Conservation (phyloP, 2,329 filamentous ascomycete genomes). For the Didymella keratinophila region DNA sequence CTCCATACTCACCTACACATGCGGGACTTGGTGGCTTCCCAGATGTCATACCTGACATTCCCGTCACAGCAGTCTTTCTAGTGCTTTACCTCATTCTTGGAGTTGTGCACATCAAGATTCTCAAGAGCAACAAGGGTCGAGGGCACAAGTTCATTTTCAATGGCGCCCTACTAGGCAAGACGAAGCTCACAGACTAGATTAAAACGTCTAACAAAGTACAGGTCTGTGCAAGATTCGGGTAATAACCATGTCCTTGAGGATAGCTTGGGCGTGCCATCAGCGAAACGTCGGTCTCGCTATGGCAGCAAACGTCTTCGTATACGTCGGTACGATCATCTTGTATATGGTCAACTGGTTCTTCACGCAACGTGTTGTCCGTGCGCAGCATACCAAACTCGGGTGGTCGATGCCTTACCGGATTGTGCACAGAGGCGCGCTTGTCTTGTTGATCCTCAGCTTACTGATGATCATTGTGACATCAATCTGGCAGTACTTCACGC, state of each 20-base stretch:
- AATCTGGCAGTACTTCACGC: constrained; percentile 73
- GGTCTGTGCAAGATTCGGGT: constrained; percentile 56
- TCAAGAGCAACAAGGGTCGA: constrained; percentile 50
- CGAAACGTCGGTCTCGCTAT: constrained; percentile 60
- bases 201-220: constrained; percentile 28
- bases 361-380: constrained; percentile 76
- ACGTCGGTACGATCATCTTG: constrained; percentile 77
- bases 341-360: constrained; percentile 83
- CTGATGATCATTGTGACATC: constrained; percentile 71
- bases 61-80: constrained; percentile 52
- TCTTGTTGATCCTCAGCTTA: constrained; percentile 66
- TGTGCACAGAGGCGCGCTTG: constrained; percentile 58
- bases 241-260: constrained; percentile 53
- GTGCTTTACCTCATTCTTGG: constrained; percentile 52
- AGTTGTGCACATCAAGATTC: constrained; percentile 52
- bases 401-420: constrained; percentile 67
- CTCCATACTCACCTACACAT: constrained; percentile 43
- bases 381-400: constrained; percentile 73
- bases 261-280: constrained; percentile 47
- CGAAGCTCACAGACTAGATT: not conserved
- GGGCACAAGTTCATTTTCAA: constrained; percentile 57
- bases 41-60: constrained; percentile 50
- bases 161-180: constrained; percentile 52
- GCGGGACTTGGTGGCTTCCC: constrained; percentile 42
- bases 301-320: constrained; percentile 72